Conservation (phyloP, 768 basidiomycete species). For the Boletus rubropictus region DNA sequence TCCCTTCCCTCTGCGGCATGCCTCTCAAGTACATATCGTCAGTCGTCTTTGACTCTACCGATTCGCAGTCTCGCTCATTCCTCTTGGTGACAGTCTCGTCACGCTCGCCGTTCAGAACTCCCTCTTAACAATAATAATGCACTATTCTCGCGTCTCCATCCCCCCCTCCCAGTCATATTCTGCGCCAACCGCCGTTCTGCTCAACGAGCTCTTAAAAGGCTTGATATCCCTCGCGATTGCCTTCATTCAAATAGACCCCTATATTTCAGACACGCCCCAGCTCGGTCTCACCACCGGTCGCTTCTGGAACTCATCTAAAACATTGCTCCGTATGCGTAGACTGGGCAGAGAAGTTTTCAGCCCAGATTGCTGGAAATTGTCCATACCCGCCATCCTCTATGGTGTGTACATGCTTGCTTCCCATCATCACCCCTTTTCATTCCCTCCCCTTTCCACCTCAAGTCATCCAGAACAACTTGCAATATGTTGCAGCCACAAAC, state of each 20-base stretch:
- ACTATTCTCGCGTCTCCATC: slow-evolving; percentile 85
- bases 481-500: slow-evolving; percentile 92
- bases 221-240: slow-evolving; percentile 83
- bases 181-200: slow-evolving; percentile 88
- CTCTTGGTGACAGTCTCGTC: slow-evolving; percentile 47
- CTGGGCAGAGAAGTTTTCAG: slow-evolving; percentile 73
- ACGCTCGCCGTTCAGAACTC: slow-evolving; percentile 94
- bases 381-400: slow-evolving; percentile 94
- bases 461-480: slow-evolving; percentile 93
- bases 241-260: slow-evolving; percentile 52
- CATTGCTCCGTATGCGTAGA: slow-evolving; percentile 46
- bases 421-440: slow-evolving; percentile 5
- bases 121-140: slow-evolving; percentile 87
- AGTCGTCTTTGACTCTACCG: slow-evolving; percentile 27
- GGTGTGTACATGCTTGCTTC: slow-evolving; percentile 34
- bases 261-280: slow-evolving; percentile 28
- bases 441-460: not conserved
- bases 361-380: slow-evolving; percentile 93
- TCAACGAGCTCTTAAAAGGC: slow-evolving; percentile 93
- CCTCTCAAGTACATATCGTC: slow-evolving; percentile 80
- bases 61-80: not conserved
- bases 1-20: slow-evolving; percentile 60
- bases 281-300: slow-evolving; percentile 29
- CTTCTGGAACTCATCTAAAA: slow-evolving; percentile 33
- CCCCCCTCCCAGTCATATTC: slow-evolving; percentile 76